Conservation (phyloP, 2,329 filamentous ascomycete species). For the Fusarium sp. region DNA sequence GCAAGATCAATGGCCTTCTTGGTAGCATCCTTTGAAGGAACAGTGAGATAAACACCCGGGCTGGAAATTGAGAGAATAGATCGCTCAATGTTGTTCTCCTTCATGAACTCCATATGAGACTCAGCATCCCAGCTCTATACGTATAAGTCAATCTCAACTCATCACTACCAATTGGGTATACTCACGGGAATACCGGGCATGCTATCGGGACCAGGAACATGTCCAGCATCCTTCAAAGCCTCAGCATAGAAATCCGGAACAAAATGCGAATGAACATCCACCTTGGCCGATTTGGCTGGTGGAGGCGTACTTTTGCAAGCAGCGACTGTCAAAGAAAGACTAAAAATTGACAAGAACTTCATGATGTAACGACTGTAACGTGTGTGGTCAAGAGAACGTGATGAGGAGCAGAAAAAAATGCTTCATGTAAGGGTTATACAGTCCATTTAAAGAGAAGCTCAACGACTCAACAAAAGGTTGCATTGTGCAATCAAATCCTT, state of each 20-base stretch:
- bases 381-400: neutral
- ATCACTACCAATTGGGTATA: fast-evolving
- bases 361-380: neutral
- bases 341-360: neutral
- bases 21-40: neutral
- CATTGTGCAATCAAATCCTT: neutral
- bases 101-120: constrained; percentile 18
- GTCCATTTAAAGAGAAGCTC: neutral
- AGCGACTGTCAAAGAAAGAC: neutral
- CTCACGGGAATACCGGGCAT: constrained; percentile 10
- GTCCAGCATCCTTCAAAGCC: constrained; percentile 2
- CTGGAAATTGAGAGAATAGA: constrained; percentile 15
- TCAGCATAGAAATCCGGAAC: constrained; percentile 12
- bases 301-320: constrained; percentile 1
- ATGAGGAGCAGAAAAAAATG: too few relatives aligned
- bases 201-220: constrained; percentile 5
- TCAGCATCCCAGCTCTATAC: constrained; percentile 2
- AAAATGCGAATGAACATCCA: constrained; percentile 15
- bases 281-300: constrained; percentile 4
- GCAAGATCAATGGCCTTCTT: constrained; percentile 1
- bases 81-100: constrained; percentile 13
- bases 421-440: neutral
- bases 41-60: constrained; percentile 14
- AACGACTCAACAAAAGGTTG: neutral
- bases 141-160: fast-evolving